Base-by-base conservation (phyloP, 306 rosid species). In the Quillaja saponaria region DNA sequence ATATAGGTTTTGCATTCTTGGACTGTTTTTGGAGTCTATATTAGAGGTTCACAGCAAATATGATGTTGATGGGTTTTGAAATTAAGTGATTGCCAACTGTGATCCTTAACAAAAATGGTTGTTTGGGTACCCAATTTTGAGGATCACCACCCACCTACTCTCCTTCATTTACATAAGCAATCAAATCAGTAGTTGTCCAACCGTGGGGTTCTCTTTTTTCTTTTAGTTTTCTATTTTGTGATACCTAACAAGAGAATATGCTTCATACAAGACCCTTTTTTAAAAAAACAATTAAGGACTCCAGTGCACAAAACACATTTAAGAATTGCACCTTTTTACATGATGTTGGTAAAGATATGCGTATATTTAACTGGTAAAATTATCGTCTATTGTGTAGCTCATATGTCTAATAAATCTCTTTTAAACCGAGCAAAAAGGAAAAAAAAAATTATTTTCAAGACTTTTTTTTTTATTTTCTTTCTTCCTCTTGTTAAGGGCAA, bases 11-110 rank as follows among this genome's bases (percentile, higher is more conserved):
- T 50, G n/a, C 69, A 54, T 54, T 58, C 34, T 56, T 56, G 45
- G 0, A 33, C 0, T 28, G 58, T 49, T 39, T 47, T 50, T 53
- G 42, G 65, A 45, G 50, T 61, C 28, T 69, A n/a, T n/a, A n/a
- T n/a, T 51, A 3, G 51, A 62, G 65, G 56, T 42, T 61, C 75
- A 67, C 84, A 71, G 80, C 77, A 66, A 70, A 64, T 69, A 58
- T 63, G 85, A 71, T 63, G 67, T 54, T 52, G 75, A n/a, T 34
- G 6, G 0, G 50, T 15, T 33, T 16, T 18, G 48, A 62, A 67
- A 68, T 8, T 8, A 39, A 75, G 51, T 67, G 73, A 58, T 61
- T 71, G 80, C 76, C 86, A 78, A 81, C 83, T 78, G 83, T 71
- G 64, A 67, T 65, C 72, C 71, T 41, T 57, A 70, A 69, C 54